Evolutionary conservation across 2,329 filamentous ascomycete species (phyloP).

Genomic region (Triangularia verruculosa): DNA sequence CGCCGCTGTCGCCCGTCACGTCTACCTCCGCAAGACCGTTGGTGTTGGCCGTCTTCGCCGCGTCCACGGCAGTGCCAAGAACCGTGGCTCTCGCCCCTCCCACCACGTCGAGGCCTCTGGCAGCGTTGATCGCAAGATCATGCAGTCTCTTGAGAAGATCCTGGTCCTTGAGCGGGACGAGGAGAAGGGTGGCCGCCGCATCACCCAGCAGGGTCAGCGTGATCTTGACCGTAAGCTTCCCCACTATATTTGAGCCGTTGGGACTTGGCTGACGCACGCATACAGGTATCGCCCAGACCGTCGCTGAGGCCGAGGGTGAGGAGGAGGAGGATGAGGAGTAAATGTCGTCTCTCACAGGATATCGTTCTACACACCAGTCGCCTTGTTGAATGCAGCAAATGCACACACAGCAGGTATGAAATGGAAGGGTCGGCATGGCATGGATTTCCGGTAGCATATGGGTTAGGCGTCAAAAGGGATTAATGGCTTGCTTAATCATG

Average conservation of each 20-base stretch:
- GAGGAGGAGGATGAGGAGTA: slow-evolving; percentile 65
- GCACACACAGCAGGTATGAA: slow-evolving; percentile 5
- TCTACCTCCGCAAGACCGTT: slow-evolving; percentile 99
- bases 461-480: slow-evolving; percentile 33
- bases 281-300: slow-evolving; percentile 74
- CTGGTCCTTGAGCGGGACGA: slow-evolving; percentile 96
- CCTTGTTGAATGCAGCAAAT: neutral
- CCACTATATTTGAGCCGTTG: neutral
- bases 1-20: slow-evolving; percentile 91
- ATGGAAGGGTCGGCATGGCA: slow-evolving; percentile 20
- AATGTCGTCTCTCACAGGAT: slow-evolving; percentile 31
- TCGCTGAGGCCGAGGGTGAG: slow-evolving; percentile 68
- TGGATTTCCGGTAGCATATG: slow-evolving; percentile 39
- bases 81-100: slow-evolving; percentile 86
- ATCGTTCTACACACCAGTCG: neutral
- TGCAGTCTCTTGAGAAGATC: slow-evolving; percentile 99
- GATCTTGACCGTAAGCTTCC: slow-evolving; percentile 79
- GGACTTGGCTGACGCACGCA: neutral
- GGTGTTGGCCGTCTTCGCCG: slow-evolving; percentile 97
- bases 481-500: slow-evolving; percentile 31
- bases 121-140: slow-evolving; percentile 93
- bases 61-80: slow-evolving; percentile 94
- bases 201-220: slow-evolving; percentile 97
- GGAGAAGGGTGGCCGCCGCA: slow-evolving; percentile 97
- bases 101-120: slow-evolving; percentile 96